These are phyloP conservation scores for Hypoxylon sp. DNA, from an alignment of 2,329 filamentous ascomycete species.

Conservation along the genomic window DNA sequence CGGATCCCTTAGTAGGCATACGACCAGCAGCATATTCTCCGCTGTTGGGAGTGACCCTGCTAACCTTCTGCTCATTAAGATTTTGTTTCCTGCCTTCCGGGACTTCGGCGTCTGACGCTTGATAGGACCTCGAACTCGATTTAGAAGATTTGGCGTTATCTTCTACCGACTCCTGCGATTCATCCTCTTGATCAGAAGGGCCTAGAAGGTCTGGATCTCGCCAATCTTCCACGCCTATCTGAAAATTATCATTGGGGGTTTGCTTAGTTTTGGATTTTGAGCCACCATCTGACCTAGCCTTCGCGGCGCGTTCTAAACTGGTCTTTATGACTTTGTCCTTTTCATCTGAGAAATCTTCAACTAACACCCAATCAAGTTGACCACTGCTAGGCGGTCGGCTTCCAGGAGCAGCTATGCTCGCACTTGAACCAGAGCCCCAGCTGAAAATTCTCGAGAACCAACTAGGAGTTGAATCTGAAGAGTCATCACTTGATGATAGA, in stretches of 20 bases:
- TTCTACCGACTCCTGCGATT: constrained; percentile 37
- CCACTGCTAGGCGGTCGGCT: constrained; percentile 80
- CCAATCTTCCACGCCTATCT: constrained; percentile 91
- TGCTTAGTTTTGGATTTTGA: constrained; percentile 43
- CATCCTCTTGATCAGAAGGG: constrained; percentile 50
- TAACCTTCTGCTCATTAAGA: constrained; percentile 67
- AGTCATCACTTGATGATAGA: constrained; percentile 41
- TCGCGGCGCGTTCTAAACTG: constrained; percentile 58
- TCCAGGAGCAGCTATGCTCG: constrained; percentile 61
- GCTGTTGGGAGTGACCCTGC: constrained; percentile 79
- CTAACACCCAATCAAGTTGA: constrained; percentile 79
- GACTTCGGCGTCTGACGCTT: constrained; percentile 34
- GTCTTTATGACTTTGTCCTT: constrained; percentile 62
- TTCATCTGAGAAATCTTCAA: constrained; percentile 76
- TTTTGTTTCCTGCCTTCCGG: constrained; percentile 51
- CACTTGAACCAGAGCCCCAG: constrained; percentile 52
- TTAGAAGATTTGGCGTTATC: constrained; percentile 53
- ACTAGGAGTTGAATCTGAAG: constrained; percentile 50
- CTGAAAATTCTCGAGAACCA: constrained; percentile 65
- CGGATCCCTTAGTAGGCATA: constrained; percentile 52
- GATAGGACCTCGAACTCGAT: constrained; percentile 43
- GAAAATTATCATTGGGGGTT: constrained; percentile 72
- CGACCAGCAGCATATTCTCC: constrained; percentile 73
- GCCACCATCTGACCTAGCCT: constrained; percentile 48
- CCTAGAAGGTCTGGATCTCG: constrained; percentile 81